A percentile compares a stretch with the other conserved stretches of the same genome.
Conservation (phyloP, 2,329 filamentous ascomycete species). For the Cadophora luteo-olivacea region DNA sequence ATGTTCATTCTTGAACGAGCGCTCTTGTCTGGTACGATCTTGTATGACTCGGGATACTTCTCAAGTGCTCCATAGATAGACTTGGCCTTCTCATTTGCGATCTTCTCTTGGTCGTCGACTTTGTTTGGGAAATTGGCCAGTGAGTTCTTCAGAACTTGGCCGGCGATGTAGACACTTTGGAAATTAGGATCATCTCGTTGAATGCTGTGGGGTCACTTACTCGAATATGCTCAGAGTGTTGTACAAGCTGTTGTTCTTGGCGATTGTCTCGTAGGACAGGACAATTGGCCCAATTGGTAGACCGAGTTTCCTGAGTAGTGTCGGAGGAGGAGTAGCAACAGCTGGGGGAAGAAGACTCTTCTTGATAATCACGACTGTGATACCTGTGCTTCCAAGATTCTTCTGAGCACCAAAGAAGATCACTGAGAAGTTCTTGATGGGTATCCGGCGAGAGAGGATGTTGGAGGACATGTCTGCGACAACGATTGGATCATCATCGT, state of each 20-base stretch:
- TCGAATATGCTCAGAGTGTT: constrained; percentile 94
- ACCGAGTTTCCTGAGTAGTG: constrained; percentile 74
- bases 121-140: constrained; percentile 70
- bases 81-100: constrained; percentile 76
- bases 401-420: constrained; percentile 97
- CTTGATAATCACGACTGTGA: constrained; percentile 85
- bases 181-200: not conserved
- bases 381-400: constrained; percentile 85
- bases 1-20: constrained; percentile 93
- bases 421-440: constrained; percentile 78
- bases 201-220: constrained; percentile 48
- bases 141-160: constrained; percentile 83
- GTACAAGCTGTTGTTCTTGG: constrained; percentile 94
- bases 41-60: constrained; percentile 74
- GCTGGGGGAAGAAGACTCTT: constrained; percentile 78
- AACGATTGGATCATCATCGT: constrained; percentile 74
- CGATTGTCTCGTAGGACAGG: constrained; percentile 81
- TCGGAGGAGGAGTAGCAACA: constrained; percentile 68
- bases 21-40: constrained; percentile 75
- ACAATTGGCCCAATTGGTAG: constrained; percentile 82
- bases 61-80: constrained; percentile 82
- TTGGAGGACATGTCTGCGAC: constrained; percentile 95
- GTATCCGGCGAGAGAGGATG: constrained; percentile 81
- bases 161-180: constrained; percentile 80
- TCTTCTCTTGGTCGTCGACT: constrained; percentile 76